Evolutionary conservation across 2,329 filamentous ascomycete species (phyloP), one percentile per base, ranked within the genome.

Genomic region (Epichloe uncinata): DNA sequence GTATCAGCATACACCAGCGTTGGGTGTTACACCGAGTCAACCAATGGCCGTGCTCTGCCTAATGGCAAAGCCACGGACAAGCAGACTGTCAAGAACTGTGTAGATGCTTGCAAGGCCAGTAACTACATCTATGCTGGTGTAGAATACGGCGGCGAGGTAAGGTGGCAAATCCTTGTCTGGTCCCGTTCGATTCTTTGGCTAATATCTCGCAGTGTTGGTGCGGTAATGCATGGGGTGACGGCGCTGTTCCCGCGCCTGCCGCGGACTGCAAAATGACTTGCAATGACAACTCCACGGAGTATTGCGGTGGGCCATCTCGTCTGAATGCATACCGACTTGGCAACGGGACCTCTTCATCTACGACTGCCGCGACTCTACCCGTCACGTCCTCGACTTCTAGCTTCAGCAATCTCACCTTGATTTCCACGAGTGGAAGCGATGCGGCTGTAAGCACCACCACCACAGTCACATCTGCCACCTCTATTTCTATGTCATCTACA

Each of bases 1-100:
- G 63, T 66, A 0, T 53, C 53, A 1, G 65, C 64, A 0, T 70
- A 68, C 42, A 53, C 45, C 0, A 67, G 63, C 42, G 58, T 69
- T 5, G 68, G 67, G 5, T 70, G 68, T 15, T 68, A 66, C 22
- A 69, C 66, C 0, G 68, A 70, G 30, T 61, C 58, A 1, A 61
- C 60, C 0, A 52, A 53, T 0, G 58, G 57, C 1, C 58, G 68
- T 18, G 67, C 68, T 7, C 60, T 70, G 1, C 52, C 61, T 0
- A 59, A 61, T 11, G 58, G 55, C 0, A 52, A 52, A 12, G 49
- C 50, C 0, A 59, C 59, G 0, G 53, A 59, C 7, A 57, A 58
- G 1, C 57, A 57, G 35, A 68, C 66, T 0, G 65, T 70, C 0
- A 61, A 61, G 3, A 51, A 52, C 1, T 70, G 68, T 43, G 54